Conservation (phyloP, 2,329 filamentous ascomycete species). For the Nothophaeocryptopus gaeumannii region DNA sequence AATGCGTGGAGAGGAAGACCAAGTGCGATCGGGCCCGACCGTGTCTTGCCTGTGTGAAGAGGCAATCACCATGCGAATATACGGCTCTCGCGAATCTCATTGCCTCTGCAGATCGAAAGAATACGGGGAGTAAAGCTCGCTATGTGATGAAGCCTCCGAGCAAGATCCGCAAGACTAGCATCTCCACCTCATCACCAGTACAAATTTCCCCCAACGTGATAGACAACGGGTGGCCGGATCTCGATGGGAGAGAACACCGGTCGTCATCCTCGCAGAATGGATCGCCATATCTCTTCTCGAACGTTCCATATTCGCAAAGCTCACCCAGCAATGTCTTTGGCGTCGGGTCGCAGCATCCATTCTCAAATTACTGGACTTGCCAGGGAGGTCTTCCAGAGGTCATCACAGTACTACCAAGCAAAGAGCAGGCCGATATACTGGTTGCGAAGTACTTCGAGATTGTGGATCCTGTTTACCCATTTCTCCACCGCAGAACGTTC, state of each 20-base stretch:
- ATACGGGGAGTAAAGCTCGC: constrained; percentile 27
- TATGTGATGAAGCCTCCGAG: constrained; percentile 35
- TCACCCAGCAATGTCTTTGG: constrained; percentile 76
- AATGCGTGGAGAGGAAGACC: constrained; percentile 79
- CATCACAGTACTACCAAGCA: constrained; percentile 70
- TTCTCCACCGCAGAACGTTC: constrained; percentile 72
- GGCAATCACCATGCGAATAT: constrained; percentile 73
- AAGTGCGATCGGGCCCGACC: constrained; percentile 78
- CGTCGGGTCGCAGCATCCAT: constrained; percentile 74
- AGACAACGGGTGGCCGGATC: constrained; percentile 30
- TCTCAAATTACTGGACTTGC: constrained; percentile 82
- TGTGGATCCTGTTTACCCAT: constrained; percentile 79
- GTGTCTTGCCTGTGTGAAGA: constrained; percentile 62
- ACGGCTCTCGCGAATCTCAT: constrained; percentile 73
- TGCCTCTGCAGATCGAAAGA: constrained; percentile 48
- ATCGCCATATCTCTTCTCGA: constrained; percentile 60
- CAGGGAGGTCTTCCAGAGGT: constrained; percentile 72
- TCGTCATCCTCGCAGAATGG: constrained; percentile 14
- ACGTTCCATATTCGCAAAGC: constrained; percentile 68
- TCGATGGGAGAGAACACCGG: constrained; percentile 25
- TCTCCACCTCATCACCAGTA: constrained; percentile 20
- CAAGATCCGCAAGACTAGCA: constrained; percentile 34
- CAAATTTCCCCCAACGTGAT: constrained; percentile 26
- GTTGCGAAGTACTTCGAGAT: constrained; percentile 53
- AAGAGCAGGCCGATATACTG: constrained; percentile 71